Evolutionary conservation across 306 rosid genomes (phyloP), one percentile per base, ranked within the genome.

Genomic region (Lathyrus aphaca): DNA sequence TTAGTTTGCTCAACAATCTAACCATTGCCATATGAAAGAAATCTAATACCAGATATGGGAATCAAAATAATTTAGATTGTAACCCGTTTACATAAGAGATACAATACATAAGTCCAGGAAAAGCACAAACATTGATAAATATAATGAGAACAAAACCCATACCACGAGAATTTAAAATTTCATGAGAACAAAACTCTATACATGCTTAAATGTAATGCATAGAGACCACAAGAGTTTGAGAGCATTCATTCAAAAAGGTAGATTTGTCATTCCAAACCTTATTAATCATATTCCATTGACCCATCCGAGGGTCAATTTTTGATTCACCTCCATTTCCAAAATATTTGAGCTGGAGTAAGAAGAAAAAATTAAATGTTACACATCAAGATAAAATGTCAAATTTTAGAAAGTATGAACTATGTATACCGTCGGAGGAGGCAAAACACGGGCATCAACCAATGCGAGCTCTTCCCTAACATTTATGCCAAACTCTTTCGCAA

Each of bases 211-310:
- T 4, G 30, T 53, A 1, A 58, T 7, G 4, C 14, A 58, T 58
- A n/a, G 2, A 32, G 30, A 23, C 19, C 37, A 40, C 38, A 25
- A 46, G n/a, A 43, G n/a, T 65, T 39, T 7, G 2, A 68, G 25
- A 51, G 42, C 21, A 30, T 58, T 29, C 12, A n/a, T 23, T 15
- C 23, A 17, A 4, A 40, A 19, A 1, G 3, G 40, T 4, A 4
- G 63, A 6, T 56, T 56, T 10, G n/a, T 56, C 17, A 64, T 38
- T 54, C 73, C 67, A 91, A 62, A 91, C 99, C 95, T 91, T 88
- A 5, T 83, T 55, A 0, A 87, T 94, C 97, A 91, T 94, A 17
- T 94, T 94, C 97, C 99, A 94, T 4, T 84, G 88, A 7, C 97
- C 99, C 89, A 86, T 82, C 8, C 4, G 10, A 0, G 99, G 99